Evolutionary conservation across 805 yeast species (phyloP).

Genomic region (Ogataea glucozyma): DNA sequence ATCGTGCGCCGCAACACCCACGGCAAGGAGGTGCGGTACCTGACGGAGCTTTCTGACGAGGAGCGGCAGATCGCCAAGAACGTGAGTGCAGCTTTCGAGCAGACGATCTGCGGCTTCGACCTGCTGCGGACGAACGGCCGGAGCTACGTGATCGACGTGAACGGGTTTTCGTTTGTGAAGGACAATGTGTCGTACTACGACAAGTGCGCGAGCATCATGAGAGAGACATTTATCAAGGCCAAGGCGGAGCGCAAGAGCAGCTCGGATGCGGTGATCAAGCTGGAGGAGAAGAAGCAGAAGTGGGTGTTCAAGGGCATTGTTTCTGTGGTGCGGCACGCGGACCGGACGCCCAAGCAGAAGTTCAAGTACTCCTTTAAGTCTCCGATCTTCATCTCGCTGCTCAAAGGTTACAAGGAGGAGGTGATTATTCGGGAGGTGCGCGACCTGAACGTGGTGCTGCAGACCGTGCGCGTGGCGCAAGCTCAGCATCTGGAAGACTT

Average conservation of each 20-base stretch:
- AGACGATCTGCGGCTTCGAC: conserved; percentile 97
- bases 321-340: conserved; percentile 93
- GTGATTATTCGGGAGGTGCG: conserved; percentile 90
- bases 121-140: conserved; percentile 83
- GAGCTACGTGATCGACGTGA: conserved; percentile 94
- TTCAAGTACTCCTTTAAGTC: conserved; percentile 93
- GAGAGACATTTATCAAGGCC: conserved; percentile 70
- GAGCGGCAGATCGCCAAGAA: conserved; percentile 81
- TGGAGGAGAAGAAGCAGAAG: conserved; percentile 73
- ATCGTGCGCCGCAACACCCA: conserved; percentile 95
- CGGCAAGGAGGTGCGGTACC: conserved; percentile 92
- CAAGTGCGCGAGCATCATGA: conserved; percentile 71
- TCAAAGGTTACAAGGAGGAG: conserved; percentile 94
- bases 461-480: conserved; percentile 80
- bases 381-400: conserved; percentile 76
- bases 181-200: conserved; percentile 88
- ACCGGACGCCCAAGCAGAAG: conserved; percentile 97
- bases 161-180: conserved; percentile 96
- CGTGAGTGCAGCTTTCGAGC: conserved; percentile 77
- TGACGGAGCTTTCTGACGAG: conserved; percentile 72
- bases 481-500: conserved; percentile 79
- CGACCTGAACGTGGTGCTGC: conserved; percentile 81
- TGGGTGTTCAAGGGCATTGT: conserved; percentile 97
- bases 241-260: conserved; percentile 46
- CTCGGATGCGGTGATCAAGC: conserved; percentile 39